Evolutionary conservation across 805 yeast species (phyloP), one percentile per base, ranked within the genome.

Genomic region (Saturnispora ahearnii): DNA sequence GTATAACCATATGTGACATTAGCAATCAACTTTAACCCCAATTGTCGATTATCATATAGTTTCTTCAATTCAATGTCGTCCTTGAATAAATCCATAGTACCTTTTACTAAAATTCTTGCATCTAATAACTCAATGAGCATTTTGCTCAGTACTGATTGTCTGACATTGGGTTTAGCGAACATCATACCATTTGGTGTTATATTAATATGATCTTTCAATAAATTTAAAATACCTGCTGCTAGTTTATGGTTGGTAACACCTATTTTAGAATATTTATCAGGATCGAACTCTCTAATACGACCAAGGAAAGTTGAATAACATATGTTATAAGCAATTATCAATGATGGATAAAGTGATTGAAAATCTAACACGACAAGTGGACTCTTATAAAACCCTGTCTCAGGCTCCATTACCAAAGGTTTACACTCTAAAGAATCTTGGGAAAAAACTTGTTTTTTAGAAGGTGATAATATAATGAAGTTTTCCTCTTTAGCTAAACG

Each of bases 1-100:
- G 97, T 76, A 61, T 93, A 93, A 0, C 99, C 99, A 67, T 93
- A 93, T 0, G 96, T 91, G 8, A 93, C 99, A 64, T 89, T 90
- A 0, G 99, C 97, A 41, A 89, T 82, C 44, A 91, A 69, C 61
- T 93, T 93, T 54, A 93, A 69, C 0, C 96, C 98, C 38, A 87
- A 63, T 57, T 93, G 99, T 49, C 91, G 72, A 51, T 85, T 83
- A 59, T 87, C 78, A 60, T 84, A 77, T 4, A 85, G 66, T 49
- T 77, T 76, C 31, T 71, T 70, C 46, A 82, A 59, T 45, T 76
- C 78, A 8, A 67, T 59, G 45, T 79, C 82, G 21, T 67, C 69
- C 24, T 72, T 68, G 12, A 79, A 55, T 41, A 69, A 64, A 21
- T 74, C 74, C 83, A 89, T 84, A 0, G 93, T 85, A 6, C 74